These are phyloP conservation scores for Fomitopsis serialis DNA, from an alignment of 768 basidiomycete species.

Conservation along the genomic window DNA sequence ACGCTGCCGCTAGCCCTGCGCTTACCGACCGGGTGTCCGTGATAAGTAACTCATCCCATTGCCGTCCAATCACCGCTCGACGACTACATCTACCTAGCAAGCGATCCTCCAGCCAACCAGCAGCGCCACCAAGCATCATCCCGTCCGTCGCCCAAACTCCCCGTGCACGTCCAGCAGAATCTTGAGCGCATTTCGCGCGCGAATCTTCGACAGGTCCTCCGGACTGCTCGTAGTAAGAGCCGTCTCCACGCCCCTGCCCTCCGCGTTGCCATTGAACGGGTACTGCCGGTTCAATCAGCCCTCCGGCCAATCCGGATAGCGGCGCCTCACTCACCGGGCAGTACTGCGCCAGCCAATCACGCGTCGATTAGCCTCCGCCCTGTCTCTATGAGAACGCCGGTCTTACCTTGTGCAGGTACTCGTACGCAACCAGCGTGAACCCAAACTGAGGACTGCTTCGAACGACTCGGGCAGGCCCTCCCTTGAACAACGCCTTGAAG, in stretches of 20 bases:
- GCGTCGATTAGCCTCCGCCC: slow-evolving; percentile 1
- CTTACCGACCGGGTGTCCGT: not conserved
- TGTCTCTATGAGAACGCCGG: slow-evolving; percentile 10
- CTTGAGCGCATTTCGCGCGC: slow-evolving; percentile 93
- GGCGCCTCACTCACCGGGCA: slow-evolving; percentile 17
- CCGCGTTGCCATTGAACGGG: slow-evolving; percentile 59
- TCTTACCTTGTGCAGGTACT: slow-evolving; percentile 60
- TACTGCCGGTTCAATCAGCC: slow-evolving; percentile 46
- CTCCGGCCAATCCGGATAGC: slow-evolving; percentile 6
- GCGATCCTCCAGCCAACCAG: not conserved
- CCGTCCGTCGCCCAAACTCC: slow-evolving; percentile 47
- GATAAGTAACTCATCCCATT: not conserved
- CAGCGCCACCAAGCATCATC: slow-evolving; percentile 1
- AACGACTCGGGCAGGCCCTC: slow-evolving; percentile 81
- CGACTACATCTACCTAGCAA: not conserved
- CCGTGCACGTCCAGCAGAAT: slow-evolving; percentile 86
- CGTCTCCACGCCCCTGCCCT: slow-evolving; percentile 63
- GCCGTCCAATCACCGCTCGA: not conserved
- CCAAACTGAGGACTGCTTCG: slow-evolving; percentile 93
- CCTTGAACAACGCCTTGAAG: slow-evolving; percentile 86
- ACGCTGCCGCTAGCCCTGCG: not conserved
- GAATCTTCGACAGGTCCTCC: slow-evolving; percentile 82
- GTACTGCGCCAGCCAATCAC: slow-evolving; percentile 15
- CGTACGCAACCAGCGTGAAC: slow-evolving; percentile 82
- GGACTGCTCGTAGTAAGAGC: slow-evolving; percentile 56